Conservation (phyloP, 2,329 filamentous ascomycete species). For the Exserohilum turcica region DNA sequence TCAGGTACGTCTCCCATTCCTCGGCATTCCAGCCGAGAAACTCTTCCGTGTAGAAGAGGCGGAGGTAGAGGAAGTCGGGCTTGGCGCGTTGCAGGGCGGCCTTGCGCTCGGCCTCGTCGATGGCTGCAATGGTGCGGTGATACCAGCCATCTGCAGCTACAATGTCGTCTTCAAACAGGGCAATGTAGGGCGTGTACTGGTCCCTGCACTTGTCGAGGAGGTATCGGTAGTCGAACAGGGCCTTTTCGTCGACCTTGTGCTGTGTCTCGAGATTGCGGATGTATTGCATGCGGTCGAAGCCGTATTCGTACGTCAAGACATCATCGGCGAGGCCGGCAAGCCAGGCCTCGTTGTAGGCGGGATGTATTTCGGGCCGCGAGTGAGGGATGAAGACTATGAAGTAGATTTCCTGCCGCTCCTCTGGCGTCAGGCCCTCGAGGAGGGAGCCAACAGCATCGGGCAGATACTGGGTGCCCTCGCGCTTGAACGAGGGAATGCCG, state of each 20-base stretch:
- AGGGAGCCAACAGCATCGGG: conserved; percentile 52
- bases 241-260: conserved; percentile 47
- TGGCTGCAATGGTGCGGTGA: conserved; percentile 46
- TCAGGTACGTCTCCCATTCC: conserved; percentile 47
- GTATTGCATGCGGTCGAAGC: conserved; percentile 41
- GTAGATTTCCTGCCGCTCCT: conserved; percentile 51
- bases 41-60: conserved; percentile 55
- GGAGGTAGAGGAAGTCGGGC: conserved; percentile 50
- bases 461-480: conserved; percentile 50
- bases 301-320: conserved; percentile 50
- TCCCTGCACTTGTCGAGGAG: conserved; percentile 50
- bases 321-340: conserved; percentile 47
- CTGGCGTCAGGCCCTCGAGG: conserved; percentile 49
- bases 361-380: conserved; percentile 49
- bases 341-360: conserved; percentile 51
- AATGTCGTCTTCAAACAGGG: conserved; percentile 56
- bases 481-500: conserved; percentile 51
- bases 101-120: conserved; percentile 43
- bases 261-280: conserved; percentile 42
- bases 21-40: conserved; percentile 55
- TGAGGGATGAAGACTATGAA: conserved; percentile 54
- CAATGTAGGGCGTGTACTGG: conserved; percentile 48
- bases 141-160: conserved; percentile 57
- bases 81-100: conserved; percentile 28
- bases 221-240: conserved; percentile 52